Base-by-base conservation (phyloP, 371 early-diverging fungal species). In the Mortierella sp. region DNA sequence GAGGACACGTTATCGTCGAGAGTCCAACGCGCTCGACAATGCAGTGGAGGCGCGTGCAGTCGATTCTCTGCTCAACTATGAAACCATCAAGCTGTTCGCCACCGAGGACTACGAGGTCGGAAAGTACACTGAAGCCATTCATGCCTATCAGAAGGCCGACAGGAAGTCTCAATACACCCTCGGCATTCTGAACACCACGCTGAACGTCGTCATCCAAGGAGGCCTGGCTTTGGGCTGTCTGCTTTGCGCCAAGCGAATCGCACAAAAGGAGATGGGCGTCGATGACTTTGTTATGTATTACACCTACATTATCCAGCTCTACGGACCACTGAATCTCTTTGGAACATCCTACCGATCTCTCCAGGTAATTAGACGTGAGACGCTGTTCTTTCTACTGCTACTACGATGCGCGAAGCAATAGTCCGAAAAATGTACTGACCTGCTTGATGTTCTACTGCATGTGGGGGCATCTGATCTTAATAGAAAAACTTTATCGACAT, bases 21-120 rank as follows among this genome's bases (percentile, higher is more conserved):
- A 89, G 53, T 93, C 92, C 83, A 96, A 94, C 75, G 93, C 94
- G 48, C 79, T 94, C 74, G 96, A 96, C 82, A 95, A 95, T 79
- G 92, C 90, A 75, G 92, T 94, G 71, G 92, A 93, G 76, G 91
- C 94, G 10, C 94, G 93, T 44, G 95, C 94, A 8, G 98, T 98
- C 5, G 99, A 99, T 84, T 97, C 98, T 10, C 88, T 99, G 50
- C 89, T 98, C 40, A 98, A 98, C 88, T 97, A 97, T 88, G 99
- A 98, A 82, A 98, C 99, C 1, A 98, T 98, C 76, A 98, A 99
- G 87, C 94, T 94, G 77, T 96, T 95, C 89, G 93, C 92, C 57
- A 93, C 93, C 9, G 95, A 96, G 85, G 82, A 88, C 5, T 97
- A 92, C 86, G 99, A 98, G 87, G 92, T 95, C 34, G 87, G 89